These are phyloP conservation scores for Aurantiochytrium sp. DNA, from an alignment of 108 stramenopile genomes.

Conservation along the genomic window DNA sequence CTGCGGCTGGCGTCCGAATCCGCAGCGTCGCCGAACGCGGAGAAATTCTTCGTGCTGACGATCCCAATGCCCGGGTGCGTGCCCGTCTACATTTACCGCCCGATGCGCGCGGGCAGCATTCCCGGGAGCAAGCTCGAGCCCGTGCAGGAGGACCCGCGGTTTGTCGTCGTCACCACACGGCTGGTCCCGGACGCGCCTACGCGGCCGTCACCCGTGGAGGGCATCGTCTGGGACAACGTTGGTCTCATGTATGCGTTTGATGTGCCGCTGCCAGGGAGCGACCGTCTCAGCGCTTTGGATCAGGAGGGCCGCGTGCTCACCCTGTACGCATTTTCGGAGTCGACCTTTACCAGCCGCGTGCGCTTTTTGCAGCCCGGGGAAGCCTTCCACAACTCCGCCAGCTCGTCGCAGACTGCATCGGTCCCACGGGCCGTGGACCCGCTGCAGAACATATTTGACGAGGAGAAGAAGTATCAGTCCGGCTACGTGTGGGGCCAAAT, in stretches of 20 bases:
- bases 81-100: slow-evolving; percentile 9
- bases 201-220: neutral
- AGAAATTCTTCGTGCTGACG: neutral
- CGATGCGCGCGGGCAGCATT: neutral
- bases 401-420: neutral
- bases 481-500: slow-evolving; percentile 21
- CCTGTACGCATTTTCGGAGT: neutral
- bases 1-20: neutral
- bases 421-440: neutral
- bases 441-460: neutral
- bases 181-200: neutral
- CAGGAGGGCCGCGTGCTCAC: neutral
- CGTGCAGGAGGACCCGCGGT: neutral
- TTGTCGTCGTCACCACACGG: neutral
- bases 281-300: neutral
- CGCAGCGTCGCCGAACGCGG: neutral
- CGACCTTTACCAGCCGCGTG: neutral
- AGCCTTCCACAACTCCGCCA: neutral
- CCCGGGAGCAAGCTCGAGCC: neutral
- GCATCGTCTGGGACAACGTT: neutral
- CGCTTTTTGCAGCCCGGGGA: neutral
- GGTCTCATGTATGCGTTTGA: slow-evolving; percentile 16
- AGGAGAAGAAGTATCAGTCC: slow-evolving; percentile 16
- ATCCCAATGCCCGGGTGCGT: slow-evolving; percentile 3
- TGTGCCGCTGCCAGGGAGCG: neutral